A percentile compares a stretch with the other conserved stretches of the same genome.
These are phyloP conservation scores for Ustilago tritici DNA, from an alignment of 1,284 basidiomycete genomes.

Conservation along the genomic window DNA sequence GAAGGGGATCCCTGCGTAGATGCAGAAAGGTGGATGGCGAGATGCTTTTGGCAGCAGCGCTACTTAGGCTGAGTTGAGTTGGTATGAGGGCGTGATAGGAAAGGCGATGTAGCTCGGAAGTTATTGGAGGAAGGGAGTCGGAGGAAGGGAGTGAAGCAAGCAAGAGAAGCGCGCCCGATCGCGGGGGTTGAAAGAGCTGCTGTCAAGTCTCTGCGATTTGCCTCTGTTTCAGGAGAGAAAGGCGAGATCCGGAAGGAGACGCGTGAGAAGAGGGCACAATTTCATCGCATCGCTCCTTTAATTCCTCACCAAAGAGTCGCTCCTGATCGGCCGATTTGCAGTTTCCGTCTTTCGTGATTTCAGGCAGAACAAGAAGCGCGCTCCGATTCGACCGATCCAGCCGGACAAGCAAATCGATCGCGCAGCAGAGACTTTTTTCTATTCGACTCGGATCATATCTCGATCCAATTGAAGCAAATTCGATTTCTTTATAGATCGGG, in stretches of 20 bases:
- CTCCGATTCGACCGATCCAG: constrained; percentile 27
- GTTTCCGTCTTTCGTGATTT: constrained; percentile 1
- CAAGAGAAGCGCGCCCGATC: constrained; percentile 23
- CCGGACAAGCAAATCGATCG: constrained; percentile 3
- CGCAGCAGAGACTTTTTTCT: not conserved
- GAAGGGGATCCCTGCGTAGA: not conserved
- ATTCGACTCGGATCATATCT: constrained; percentile 1
- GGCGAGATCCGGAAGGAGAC: constrained; percentile 16
- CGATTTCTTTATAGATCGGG: not conserved
- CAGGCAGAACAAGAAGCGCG: not conserved
- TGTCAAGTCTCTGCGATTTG: not conserved
- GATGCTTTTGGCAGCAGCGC: too few relatives aligned
- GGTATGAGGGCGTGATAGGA: not conserved
- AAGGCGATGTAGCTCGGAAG: too few relatives aligned
- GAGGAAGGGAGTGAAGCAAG: not conserved
- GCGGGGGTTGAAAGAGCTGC: constrained; percentile 16
- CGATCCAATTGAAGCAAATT: not conserved
- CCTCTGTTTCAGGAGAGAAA: not conserved
- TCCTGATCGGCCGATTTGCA: constrained; percentile 22
- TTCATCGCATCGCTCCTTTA: constrained; percentile 5
- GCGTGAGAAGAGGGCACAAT: not conserved
- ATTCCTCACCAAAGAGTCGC: not conserved
- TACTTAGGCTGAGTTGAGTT: too few relatives aligned
- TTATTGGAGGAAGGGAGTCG: not conserved
- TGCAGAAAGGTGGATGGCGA: not conserved